A percentile compares a stretch with the other conserved stretches of the same genome.
phyloP scores from a whole-genome alignment of 768 basidiomycete genomes.

The Neoboletus brunneissimus region DNA sequence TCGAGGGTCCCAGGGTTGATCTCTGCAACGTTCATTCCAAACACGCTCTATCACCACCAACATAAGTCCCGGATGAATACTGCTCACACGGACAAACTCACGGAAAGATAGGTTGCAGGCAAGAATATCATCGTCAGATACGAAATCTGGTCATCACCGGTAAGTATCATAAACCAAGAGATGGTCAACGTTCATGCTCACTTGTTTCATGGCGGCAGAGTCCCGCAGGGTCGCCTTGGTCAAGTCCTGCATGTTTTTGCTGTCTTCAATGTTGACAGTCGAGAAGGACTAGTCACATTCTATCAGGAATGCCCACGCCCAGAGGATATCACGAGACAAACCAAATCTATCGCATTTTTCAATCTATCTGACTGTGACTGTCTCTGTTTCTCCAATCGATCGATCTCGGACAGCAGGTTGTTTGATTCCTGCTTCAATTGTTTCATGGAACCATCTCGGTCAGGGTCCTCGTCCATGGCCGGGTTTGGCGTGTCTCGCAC shows the following conservation, averaged over 20 bases:
- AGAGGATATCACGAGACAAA: conserved; percentile 6
- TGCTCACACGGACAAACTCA: conserved; percentile 5
- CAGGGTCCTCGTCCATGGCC: conserved; percentile 32
- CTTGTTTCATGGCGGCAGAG: conserved; percentile 40
- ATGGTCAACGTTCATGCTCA: not conserved
- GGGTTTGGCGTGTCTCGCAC: conserved; percentile 50
- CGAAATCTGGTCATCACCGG: conserved; percentile 38
- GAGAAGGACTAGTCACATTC: conserved; percentile 48
- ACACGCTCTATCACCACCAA: conserved; percentile 28
- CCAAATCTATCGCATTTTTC: conserved; percentile 33
- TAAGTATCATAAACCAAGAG: not conserved
- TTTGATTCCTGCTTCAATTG: conserved; percentile 20
- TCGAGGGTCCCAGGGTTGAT: conserved; percentile 26
- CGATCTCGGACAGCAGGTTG: conserved; percentile 42
- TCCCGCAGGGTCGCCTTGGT: conserved; percentile 45
- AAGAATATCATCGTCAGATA: conserved; percentile 63
- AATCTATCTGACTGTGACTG: conserved; percentile 28
- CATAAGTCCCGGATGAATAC: not conserved
- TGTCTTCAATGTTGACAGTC: conserved; percentile 59
- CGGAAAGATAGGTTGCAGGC: conserved; percentile 47
- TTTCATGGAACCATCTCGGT: conserved; percentile 3
- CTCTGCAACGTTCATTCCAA: conserved; percentile 32
- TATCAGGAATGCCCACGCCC: not conserved
- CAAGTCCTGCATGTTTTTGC: conserved; percentile 48
- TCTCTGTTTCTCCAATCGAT: conserved; percentile 34